phyloP scores from a whole-genome alignment of 768 basidiomycete species.

The Neoboletus subvelutipes region DNA sequence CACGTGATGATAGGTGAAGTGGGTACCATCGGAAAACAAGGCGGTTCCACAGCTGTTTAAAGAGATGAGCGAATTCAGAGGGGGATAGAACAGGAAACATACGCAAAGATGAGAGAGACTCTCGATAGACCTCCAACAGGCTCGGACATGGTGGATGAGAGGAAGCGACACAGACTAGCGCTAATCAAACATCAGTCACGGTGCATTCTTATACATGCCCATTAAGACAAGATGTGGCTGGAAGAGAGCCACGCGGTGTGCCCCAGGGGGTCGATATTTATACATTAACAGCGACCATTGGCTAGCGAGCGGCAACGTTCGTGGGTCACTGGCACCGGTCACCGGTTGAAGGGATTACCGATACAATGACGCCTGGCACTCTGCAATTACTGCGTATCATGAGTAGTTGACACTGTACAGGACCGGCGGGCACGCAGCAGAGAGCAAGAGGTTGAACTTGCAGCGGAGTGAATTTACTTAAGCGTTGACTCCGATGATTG shows the following conservation, averaged over 20 bases:
- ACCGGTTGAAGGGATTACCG: not conserved
- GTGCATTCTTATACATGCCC: slow-evolving; percentile 11
- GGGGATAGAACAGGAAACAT: slow-evolving; percentile 26
- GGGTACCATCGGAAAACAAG: slow-evolving; percentile 78
- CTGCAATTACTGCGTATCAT: not conserved
- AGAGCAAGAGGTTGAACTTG: not conserved
- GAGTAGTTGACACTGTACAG: not conserved
- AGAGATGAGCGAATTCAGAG: not conserved
- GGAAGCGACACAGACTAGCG: not conserved
- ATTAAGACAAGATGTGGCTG: not conserved
- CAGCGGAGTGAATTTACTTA: too few species aligned
- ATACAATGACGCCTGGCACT: not conserved
- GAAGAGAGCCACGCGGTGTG: not conserved
- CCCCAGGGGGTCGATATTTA: not conserved
- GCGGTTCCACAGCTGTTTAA: slow-evolving; percentile 75
- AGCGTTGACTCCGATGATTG: not conserved
- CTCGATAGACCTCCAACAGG: slow-evolving; percentile 36
- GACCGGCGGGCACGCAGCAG: not conserved
- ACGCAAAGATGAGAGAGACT: slow-evolving; percentile 88
- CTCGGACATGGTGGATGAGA: slow-evolving; percentile 20
- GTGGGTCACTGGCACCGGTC: slow-evolving; percentile 10
- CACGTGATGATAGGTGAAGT: not conserved
- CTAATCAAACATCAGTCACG: not conserved
- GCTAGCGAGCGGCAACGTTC: slow-evolving; percentile 21
- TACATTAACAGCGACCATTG: slow-evolving; percentile 4